Percentiles rank a stretch among this genome's conserved stretches.
Evolutionary conservation across 139 green algal species (phyloP).

Genomic region (Coccomyxa sp.): DNA sequence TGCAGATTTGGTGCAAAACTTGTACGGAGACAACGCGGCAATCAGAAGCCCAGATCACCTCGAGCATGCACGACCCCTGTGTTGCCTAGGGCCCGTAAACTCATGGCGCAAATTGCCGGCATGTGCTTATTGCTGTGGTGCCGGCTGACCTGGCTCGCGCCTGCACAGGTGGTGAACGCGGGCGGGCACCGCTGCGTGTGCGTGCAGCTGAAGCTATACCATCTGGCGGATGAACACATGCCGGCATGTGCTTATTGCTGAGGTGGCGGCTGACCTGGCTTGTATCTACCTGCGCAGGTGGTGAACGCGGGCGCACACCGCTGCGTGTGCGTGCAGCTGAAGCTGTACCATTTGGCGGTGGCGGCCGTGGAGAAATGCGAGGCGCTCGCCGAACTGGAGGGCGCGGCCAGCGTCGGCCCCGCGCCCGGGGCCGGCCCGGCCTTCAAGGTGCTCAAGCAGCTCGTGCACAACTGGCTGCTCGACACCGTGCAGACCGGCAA

Average conservation of each 20-base stretch:
- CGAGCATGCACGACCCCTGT: no score
- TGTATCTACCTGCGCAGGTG: conserved; percentile 35
- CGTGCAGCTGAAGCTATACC: conserved; percentile 75
- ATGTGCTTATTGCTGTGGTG: no score
- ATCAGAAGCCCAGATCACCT: no score
- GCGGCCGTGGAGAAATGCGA: conserved; percentile 52
- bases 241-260: no score
- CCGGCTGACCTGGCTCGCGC: no score
- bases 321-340: conserved; percentile 78
- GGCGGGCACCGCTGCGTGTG: conserved; percentile 82
- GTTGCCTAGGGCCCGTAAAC: no score
- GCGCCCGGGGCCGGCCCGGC: conserved; percentile 24
- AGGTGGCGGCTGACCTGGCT: no score
- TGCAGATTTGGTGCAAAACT: no score
- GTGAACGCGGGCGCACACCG: conserved; percentile 74
- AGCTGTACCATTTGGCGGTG: conserved; percentile 82
- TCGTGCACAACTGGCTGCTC: conserved; percentile 68
- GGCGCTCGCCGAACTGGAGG: conserved; percentile 67
- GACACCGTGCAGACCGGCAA: conserved; percentile 65
- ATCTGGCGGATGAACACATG: conserved; percentile 72
- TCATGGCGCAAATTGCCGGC: no score
- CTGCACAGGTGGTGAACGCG: conserved; percentile 53
- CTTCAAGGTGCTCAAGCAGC: conserved; percentile 61
- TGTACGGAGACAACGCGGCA: no score
- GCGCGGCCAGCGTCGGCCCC: conserved; percentile 30